Conservation (phyloP, 2,329 filamentous ascomycete genomes). For the Penicillium sp. region DNA sequence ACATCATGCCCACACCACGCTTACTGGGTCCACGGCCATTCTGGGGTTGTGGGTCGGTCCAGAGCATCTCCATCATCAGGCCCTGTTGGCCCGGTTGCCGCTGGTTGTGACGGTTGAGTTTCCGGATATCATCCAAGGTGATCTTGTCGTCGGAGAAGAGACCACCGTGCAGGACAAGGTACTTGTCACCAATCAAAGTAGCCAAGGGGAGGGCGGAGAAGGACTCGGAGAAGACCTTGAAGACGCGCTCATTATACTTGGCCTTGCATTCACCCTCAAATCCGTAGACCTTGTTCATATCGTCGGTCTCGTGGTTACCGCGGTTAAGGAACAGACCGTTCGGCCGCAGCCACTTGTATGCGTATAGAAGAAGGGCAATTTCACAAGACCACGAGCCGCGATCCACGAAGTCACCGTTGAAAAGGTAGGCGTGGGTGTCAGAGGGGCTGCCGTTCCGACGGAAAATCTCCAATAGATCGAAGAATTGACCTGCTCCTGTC, state of each 20-base stretch:
- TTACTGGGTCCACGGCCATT: slow-evolving; percentile 91
- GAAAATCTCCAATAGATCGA: slow-evolving; percentile 95
- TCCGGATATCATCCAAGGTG: slow-evolving; percentile 87
- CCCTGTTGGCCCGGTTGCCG: slow-evolving; percentile 88
- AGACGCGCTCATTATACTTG: slow-evolving; percentile 93
- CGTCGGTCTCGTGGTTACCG: slow-evolving; percentile 97
- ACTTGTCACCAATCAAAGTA: slow-evolving; percentile 85
- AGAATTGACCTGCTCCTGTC: slow-evolving; percentile 73
- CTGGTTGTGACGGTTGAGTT: slow-evolving; percentile 84
- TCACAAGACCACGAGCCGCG: slow-evolving; percentile 98
- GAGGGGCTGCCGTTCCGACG: slow-evolving; percentile 77
- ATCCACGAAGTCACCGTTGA: slow-evolving; percentile 98
- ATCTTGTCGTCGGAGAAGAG: slow-evolving; percentile 91
- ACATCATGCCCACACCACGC: slow-evolving; percentile 91
- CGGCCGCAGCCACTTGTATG: slow-evolving; percentile 93
- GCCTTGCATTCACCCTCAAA: slow-evolving; percentile 98
- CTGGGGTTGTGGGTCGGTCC: slow-evolving; percentile 88
- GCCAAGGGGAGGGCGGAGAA: slow-evolving; percentile 92
- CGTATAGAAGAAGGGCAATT: slow-evolving; percentile 86
- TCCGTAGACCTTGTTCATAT: slow-evolving; percentile 98
- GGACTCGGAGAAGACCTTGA: slow-evolving; percentile 96
- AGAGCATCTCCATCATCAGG: slow-evolving; percentile 99
- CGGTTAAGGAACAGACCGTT: slow-evolving; percentile 89
- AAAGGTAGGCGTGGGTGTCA: slow-evolving; percentile 87
- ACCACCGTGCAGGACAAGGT: slow-evolving; percentile 86